Evolutionary conservation across 768 basidiomycete species (phyloP).

Genomic region (Podaxis sp.): DNA sequence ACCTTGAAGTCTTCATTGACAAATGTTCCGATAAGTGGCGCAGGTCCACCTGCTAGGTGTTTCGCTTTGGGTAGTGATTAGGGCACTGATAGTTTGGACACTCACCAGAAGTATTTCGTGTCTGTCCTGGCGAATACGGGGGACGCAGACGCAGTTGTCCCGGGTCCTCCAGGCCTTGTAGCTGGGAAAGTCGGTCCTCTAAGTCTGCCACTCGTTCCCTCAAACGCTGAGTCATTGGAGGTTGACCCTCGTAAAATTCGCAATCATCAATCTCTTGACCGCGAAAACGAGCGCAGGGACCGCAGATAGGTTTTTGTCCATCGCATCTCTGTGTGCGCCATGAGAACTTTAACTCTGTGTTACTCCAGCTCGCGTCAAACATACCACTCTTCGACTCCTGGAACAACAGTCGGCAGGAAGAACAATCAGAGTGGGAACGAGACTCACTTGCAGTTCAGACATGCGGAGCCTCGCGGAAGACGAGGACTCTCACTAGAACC

Average conservation of each 20-base stretch:
- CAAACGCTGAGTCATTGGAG: constrained; percentile 41
- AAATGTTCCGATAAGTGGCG: neutral
- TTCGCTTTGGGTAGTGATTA: neutral
- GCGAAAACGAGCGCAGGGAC: constrained; percentile 44
- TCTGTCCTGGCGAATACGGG: neutral
- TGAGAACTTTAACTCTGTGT: neutral
- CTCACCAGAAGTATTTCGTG: neutral
- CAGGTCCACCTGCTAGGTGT: neutral
- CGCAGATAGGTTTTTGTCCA: constrained; percentile 46
- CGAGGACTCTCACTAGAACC: constrained; percentile 10
- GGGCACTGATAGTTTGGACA: neutral
- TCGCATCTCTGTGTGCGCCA: constrained; percentile 47
- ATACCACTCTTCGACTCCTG: constrained; percentile 8
- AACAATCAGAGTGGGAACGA: neutral
- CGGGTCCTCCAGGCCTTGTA: neutral
- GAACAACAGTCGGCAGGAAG: neutral
- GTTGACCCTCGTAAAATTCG: constrained; percentile 49
- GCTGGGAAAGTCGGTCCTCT: constrained; percentile 28
- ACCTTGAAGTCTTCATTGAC: constrained; percentile 10
- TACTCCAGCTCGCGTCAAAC: neutral
- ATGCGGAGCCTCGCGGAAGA: constrained; percentile 49
- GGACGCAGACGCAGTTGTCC: neutral
- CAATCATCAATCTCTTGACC: constrained; percentile 42
- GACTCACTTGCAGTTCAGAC: constrained; percentile 49
- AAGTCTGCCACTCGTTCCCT: constrained; percentile 46